Evolutionary conservation across 176 grass and related monocot species (phyloP).

Genomic region (Oryza glaberrima): DNA sequence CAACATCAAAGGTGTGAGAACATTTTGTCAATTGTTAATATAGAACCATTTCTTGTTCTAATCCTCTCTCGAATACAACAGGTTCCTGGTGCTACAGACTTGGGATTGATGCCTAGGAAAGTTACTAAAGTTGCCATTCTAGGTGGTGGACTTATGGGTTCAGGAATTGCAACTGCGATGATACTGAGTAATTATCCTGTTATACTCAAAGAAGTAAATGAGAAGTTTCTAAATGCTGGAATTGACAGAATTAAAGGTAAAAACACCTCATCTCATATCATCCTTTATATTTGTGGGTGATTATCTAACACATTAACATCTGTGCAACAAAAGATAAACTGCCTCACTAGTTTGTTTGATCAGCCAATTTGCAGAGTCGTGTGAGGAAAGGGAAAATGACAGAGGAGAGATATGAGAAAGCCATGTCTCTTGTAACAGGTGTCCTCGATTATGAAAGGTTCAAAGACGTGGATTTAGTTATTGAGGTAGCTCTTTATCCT

Average conservation of each 20-base stretch:
- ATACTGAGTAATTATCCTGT: conserved; percentile 89
- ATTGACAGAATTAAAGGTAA: conserved; percentile 84
- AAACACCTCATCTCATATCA: conserved; percentile 3
- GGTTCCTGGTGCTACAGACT: conserved; percentile 83
- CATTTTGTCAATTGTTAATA: conserved; percentile 38
- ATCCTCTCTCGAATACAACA: conserved; percentile 41
- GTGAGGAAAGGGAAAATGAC: conserved; percentile 92
- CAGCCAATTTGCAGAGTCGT: conserved; percentile 82
- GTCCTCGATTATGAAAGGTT: conserved; percentile 81
- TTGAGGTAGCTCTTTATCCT: conserved; percentile 62
- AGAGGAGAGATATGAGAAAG: conserved; percentile 67
- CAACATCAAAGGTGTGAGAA: conserved; percentile 75
- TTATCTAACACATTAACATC: conserved; percentile 16
- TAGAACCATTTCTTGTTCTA: conserved; percentile 26
- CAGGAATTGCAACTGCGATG: conserved; percentile 91
- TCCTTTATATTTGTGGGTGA: background rate
- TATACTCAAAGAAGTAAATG: conserved; percentile 91
- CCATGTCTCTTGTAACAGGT: conserved; percentile 78
- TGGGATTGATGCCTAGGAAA: conserved; percentile 78
- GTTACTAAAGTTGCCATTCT: conserved; percentile 79
- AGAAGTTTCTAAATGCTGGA: conserved; percentile 73
- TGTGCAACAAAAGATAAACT: background rate
- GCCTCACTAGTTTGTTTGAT: conserved; percentile 41
- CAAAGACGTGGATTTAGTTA: conserved; percentile 83
- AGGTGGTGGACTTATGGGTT: conserved; percentile 90